Evolutionary conservation across 495 filamentous ascomycete species (phyloP), one percentile per base, ranked within the genome.

Genomic region (Staphylotrichum tortipilum): DNA sequence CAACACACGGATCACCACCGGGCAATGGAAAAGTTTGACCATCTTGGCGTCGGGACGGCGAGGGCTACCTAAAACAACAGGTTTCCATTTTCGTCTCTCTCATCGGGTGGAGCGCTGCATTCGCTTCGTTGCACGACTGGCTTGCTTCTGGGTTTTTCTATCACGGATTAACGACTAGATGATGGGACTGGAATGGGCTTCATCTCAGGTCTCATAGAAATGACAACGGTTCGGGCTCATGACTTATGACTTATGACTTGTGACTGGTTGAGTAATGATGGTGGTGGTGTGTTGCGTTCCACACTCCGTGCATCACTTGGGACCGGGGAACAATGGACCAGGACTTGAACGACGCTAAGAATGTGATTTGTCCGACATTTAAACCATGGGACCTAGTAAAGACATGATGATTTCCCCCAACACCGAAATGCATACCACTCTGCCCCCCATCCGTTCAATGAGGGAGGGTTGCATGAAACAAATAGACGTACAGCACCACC

Each of bases 21-120:
- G 59, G 60, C 55, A 60, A 62, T 52, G 60, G 57, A 56, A 65
- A 65, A 65, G 50, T 54, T 62, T 53, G 31, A 57, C 56, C 60
- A 61, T 58, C 44, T 53, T 55, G 57, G 62, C 62, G 59, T 65
- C 53, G 41, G 57, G 62, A 57, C 49, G 57, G 57, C 60, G 43
- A 51, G 44, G 49, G 44, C 47, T 56, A 50, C 53, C 49, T 59
- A 28, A 28, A 17, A 41, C 17, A 30, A 28, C n/a, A 49, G 37
- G 37, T 39, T 29, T 48, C 15, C 45, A 15, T 37, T 39, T 23
- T 26, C 12, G 49, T 50, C 41, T 45, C 40, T 42, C 34, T 44
- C 42, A 33, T 28, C 40, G 34, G 52, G 47, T 49, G 40, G 43
- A 37, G 39, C 44, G 42, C 36, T 61, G 48, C 47, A 49, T 54